Evolutionary conservation across 2,329 filamentous ascomycete genomes (phyloP).

Genomic region (Sclerotinia glacialis): DNA sequence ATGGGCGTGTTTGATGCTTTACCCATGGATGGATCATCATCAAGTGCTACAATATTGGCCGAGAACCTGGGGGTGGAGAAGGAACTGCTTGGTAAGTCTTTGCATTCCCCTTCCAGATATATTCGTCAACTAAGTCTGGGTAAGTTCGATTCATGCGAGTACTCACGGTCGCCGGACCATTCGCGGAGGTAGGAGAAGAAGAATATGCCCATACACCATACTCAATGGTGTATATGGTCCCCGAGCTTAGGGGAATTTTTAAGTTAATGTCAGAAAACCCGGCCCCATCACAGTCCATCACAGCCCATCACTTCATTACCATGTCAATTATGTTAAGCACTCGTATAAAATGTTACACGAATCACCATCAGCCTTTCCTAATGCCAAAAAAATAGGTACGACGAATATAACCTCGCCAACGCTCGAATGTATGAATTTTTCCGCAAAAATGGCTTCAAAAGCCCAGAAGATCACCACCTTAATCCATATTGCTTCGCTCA

Average conservation of each 20-base stretch:
- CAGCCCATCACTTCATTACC: background rate
- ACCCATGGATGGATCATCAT: constrained; percentile 27
- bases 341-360: background rate
- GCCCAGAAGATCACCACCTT: constrained; percentile 27
- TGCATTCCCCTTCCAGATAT: background rate
- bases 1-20: constrained; percentile 34
- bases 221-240: constrained; percentile 29
- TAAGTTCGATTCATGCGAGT: constrained; percentile 34
- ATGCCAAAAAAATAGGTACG: constrained; percentile 25
- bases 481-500: constrained; percentile 37
- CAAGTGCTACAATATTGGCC: constrained; percentile 27
- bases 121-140: background rate
- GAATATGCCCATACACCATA: constrained; percentile 32
- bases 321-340: constrained; percentile 14
- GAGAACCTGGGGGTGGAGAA: constrained; percentile 31
- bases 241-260: constrained; percentile 28
- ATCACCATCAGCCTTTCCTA: background rate
- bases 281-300: background rate
- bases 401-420: constrained; percentile 29
- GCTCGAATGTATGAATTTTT: constrained; percentile 32
- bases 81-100: constrained; percentile 30
- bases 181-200: constrained; percentile 29
- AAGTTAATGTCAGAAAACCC: constrained; percentile 14
- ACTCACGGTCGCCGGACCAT: constrained; percentile 24
- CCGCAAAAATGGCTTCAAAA: constrained; percentile 29